phyloP scores from a whole-genome alignment of 106 monocot species.

The Xerophyta viscosa region DNA sequence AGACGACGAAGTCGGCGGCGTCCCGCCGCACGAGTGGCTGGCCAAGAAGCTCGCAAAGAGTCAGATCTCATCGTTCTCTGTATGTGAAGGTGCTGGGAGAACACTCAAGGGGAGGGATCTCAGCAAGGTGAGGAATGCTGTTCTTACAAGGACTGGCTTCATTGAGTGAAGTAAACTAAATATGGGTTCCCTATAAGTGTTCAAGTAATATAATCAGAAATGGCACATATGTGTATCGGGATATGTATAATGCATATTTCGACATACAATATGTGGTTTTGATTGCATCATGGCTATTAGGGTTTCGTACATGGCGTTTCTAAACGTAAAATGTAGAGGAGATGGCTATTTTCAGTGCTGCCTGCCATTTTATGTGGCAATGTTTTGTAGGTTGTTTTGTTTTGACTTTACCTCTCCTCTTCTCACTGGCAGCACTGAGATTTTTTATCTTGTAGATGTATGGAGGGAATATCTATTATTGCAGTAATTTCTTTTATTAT shows the following conservation, averaged over 20 bases:
- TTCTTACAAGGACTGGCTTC: constrained; percentile 65
- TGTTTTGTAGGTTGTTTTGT: background rate
- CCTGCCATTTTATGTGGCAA: too few relatives aligned
- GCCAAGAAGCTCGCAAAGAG: constrained; percentile 47
- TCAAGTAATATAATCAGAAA: background rate
- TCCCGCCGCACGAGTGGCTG: constrained; percentile 67
- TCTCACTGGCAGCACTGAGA: constrained; percentile 1
- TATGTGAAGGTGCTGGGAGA: constrained; percentile 68
- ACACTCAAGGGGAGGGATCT: constrained; percentile 73
- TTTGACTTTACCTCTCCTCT: background rate
- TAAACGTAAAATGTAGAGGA: background rate
- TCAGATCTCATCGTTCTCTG: constrained; percentile 65
- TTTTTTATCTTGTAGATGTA: background rate
- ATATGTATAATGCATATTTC: background rate
- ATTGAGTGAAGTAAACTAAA: constrained; percentile 22
- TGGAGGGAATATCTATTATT: background rate
- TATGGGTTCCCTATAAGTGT: background rate
- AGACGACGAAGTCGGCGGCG: constrained; percentile 21
- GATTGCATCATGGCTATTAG: too few relatives aligned
- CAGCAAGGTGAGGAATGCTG: constrained; percentile 62
- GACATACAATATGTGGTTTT: too few relatives aligned
- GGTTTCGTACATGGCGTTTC: too few relatives aligned
- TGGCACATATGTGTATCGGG: background rate
- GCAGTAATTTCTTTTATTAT: too few relatives aligned
- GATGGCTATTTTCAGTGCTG: background rate